Evolutionary conservation across 2,329 filamentous ascomycete genomes (phyloP).

Genomic region (Sphaerulina populicola): DNA sequence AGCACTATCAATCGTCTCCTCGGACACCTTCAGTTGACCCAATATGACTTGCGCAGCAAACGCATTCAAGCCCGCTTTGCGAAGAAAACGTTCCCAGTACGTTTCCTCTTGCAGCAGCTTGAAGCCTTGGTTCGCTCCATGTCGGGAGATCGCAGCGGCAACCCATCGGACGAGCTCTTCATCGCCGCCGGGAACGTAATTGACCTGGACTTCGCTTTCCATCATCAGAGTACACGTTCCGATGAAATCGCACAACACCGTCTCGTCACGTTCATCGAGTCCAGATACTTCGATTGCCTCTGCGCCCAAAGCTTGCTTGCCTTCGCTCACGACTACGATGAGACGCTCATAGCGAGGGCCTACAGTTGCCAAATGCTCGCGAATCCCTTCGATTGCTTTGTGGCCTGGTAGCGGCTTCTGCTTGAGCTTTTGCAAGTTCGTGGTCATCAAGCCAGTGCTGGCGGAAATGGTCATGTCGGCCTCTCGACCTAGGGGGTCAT

Average conservation of each 20-base stretch:
- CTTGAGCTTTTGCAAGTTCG: conserved; percentile 61
- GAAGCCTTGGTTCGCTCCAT: conserved; percentile 15
- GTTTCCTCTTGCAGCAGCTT: conserved; percentile 47
- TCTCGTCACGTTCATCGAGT: conserved; percentile 29
- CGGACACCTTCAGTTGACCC: conserved; percentile 35
- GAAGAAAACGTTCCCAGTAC: conserved; percentile 59
- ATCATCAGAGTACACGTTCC: conserved; percentile 41
- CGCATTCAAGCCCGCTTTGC: conserved; percentile 58
- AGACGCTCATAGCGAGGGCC: conserved; percentile 58
- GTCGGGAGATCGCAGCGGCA: conserved; percentile 38
- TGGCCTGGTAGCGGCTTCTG: conserved; percentile 63
- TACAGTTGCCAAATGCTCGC: conserved; percentile 48
- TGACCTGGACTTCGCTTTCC: conserved; percentile 33
- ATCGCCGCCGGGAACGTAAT: conserved; percentile 39
- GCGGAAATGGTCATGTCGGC: conserved; percentile 68
- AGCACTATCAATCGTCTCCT: neutral
- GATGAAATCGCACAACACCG: conserved; percentile 30
- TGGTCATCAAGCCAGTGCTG: conserved; percentile 58
- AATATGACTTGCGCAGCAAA: conserved; percentile 62
- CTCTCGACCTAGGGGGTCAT: conserved; percentile 36
- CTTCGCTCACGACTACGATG: conserved; percentile 54
- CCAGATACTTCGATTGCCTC: conserved; percentile 25
- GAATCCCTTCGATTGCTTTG: conserved; percentile 40
- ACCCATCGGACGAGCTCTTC: conserved; percentile 32
- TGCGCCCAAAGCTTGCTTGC: conserved; percentile 10